Base-by-base conservation (phyloP, 75 land plant species). In the Sequoia sempervirens region DNA sequence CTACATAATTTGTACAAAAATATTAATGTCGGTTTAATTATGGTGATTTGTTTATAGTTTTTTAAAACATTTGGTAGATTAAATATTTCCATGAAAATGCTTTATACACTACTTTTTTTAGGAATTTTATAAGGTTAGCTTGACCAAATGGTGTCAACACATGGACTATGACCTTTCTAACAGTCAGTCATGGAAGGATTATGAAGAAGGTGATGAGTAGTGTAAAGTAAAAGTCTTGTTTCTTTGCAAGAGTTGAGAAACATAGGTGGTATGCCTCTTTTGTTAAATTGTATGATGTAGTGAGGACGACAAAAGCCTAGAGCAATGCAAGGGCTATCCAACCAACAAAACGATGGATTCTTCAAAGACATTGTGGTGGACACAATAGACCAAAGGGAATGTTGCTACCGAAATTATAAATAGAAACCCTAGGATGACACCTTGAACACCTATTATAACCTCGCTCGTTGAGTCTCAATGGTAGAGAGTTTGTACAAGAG, bases 171-270 rank as follows among this genome's bases (percentile, higher is more conserved):
- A 93, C 92, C 5, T 86, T 82, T 45, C 85, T 70, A 6, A 92
- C 86, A 1, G 85, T 86, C 38, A 90, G 15, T 92, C 92, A 92
- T 76, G 94, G 94, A 17, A 89, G 82, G 61, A 91, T 82, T 34
- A 88, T 89, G 14, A 89, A 61, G 79, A 86, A 15, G 14, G 94
- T 91, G 84, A 93, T 88, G 86, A 82, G 84, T 18, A 82, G 3
- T n/a, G 89, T 89, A 68, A 91, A 82, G 92, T 90, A 93, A 37
- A 93, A 86, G 37, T 91, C 94, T 36, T 86, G 87, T 2, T 56
- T 75, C 69, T 87, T 80, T 30, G 88, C 52, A 53, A 91, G 61
- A 12, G 23, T 84, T 0, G 86, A 83, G 4, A 66, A 32, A 14
- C 54, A 34, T 2, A 83, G 28, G 78, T 28, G 36, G 86, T 89